Percentiles rank a stretch among this genome's conserved stretches.
Evolutionary conservation across 2,329 filamentous ascomycete genomes (phyloP).

Genomic region (Cyanodermella asteris): DNA sequence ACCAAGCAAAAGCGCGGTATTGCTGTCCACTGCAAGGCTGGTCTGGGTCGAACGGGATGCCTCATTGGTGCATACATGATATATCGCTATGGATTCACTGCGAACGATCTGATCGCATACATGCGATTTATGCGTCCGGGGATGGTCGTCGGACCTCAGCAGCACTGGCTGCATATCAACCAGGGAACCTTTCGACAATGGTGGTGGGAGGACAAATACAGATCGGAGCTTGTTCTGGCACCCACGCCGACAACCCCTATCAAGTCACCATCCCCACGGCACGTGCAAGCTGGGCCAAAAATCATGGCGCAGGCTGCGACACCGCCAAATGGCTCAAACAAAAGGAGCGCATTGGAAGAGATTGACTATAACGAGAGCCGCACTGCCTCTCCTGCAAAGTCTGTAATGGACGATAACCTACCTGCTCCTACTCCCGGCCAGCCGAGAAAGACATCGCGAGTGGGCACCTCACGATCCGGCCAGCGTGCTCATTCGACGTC

Average conservation of each 20-base stretch:
- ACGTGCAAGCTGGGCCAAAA: slow-evolving; percentile 30
- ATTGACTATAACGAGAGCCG: slow-evolving; percentile 55
- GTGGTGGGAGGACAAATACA: slow-evolving; percentile 65
- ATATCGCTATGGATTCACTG: slow-evolving; percentile 90
- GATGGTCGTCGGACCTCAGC: slow-evolving; percentile 96
- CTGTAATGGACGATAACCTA: slow-evolving; percentile 71
- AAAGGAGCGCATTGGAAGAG: slow-evolving; percentile 75
- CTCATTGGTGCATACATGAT: slow-evolving; percentile 95
- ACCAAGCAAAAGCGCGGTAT: slow-evolving; percentile 78
- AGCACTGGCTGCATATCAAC: slow-evolving; percentile 97
- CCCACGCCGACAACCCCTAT: slow-evolving; percentile 34
- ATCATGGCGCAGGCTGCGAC: slow-evolving; percentile 51
- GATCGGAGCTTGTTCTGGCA: slow-evolving; percentile 59
- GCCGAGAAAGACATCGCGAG: slow-evolving; percentile 67
- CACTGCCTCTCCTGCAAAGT: slow-evolving; percentile 21
- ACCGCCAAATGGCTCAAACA: slow-evolving; percentile 54
- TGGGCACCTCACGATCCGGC: slow-evolving; percentile 50
- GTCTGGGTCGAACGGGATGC: slow-evolving; percentile 83
- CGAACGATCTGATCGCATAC: slow-evolving; percentile 89
- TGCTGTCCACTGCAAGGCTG: slow-evolving; percentile 96
- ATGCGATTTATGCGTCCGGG: slow-evolving; percentile 98
- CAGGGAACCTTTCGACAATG: slow-evolving; percentile 95
- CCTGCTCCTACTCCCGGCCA: slow-evolving; percentile 91
- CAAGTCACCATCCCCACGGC: slow-evolving; percentile 9
- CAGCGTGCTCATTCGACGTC: too few species aligned